Conservation (phyloP, 2,329 filamentous ascomycete genomes). For the Xylariaceae sp. region DNA sequence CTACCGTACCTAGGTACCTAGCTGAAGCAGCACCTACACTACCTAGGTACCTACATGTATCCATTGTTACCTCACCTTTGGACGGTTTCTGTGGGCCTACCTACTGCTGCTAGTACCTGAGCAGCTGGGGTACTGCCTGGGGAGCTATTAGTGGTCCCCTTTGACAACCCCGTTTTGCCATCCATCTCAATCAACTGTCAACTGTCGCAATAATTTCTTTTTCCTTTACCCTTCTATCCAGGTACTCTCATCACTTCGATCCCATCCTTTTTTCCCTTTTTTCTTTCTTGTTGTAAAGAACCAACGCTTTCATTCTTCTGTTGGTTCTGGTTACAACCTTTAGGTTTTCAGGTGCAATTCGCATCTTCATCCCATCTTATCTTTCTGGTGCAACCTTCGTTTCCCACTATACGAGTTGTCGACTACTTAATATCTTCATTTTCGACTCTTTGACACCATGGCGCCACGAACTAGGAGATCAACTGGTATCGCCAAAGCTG, state of each 20-base stretch:
- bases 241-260: slow-evolving; percentile 3
- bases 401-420: not conserved
- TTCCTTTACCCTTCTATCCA: slow-evolving; percentile 3
- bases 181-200: too few species aligned
- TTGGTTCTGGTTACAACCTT: not conserved
- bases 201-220: too few species aligned
- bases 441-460: slow-evolving; percentile 27
- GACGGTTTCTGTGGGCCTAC: not conserved
- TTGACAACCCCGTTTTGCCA: too few species aligned
- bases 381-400: not conserved
- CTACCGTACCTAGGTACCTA: slow-evolving; percentile 2
- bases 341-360: not conserved
- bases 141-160: too few species aligned
- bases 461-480: slow-evolving; percentile 33
- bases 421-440: not conserved
- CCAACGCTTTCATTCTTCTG: slow-evolving; percentile 6
- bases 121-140: too few species aligned
- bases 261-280: not conserved
- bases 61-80: not conserved
- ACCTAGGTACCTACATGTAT: not conserved
- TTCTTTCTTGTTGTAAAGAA: slow-evolving; percentile 6
- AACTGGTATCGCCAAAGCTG: slow-evolving; percentile 9
- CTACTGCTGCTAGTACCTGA: too few species aligned
- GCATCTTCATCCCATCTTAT: not conserved
- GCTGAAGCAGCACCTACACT: not conserved